phyloP scores from a whole-genome alignment of 306 rosid genomes.

The Abrus pulchellus region DNA sequence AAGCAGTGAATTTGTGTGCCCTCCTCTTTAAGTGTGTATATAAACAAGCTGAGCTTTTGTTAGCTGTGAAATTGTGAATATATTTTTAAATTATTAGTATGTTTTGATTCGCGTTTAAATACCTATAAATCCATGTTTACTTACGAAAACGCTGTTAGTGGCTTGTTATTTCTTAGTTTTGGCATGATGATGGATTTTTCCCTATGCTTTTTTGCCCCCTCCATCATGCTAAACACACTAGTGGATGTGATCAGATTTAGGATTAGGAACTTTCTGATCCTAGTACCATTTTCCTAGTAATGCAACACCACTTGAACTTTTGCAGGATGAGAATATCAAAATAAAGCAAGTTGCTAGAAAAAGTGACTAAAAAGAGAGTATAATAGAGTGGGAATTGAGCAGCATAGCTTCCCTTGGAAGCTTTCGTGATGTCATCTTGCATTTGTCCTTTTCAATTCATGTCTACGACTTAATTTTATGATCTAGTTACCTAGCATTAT shows the following conservation, averaged over 20 bases:
- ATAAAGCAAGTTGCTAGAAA: slow-evolving; percentile 11
- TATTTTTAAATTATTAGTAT: background rate
- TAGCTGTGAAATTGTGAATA: slow-evolving; percentile 30
- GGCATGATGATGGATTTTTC: background rate
- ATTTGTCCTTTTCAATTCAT: background rate
- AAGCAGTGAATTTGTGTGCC: slow-evolving; percentile 75
- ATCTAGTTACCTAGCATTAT: background rate
- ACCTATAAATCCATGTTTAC: too few relatives aligned
- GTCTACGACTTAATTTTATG: background rate
- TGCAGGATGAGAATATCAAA: slow-evolving; percentile 39
- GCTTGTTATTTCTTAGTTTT: slow-evolving; percentile 33
- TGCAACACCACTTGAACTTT: slow-evolving; percentile 20
- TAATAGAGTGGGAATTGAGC: slow-evolving; percentile 27
- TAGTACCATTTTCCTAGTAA: background rate
- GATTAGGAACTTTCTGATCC: slow-evolving; percentile 31
- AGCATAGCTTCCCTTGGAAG: background rate
- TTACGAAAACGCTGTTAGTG: background rate
- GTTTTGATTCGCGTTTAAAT: too few relatives aligned
- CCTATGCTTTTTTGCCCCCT: background rate
- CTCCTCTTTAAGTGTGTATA: slow-evolving; percentile 50
- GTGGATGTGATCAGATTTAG: slow-evolving; percentile 1
- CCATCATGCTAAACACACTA: background rate
- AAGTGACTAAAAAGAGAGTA: background rate
- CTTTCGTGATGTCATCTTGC: background rate
- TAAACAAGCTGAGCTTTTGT: slow-evolving; percentile 36